A percentile compares a stretch with the other conserved stretches of the same genome.
Conservation (phyloP, 306 rosid species). For the Malus orientalis region DNA sequence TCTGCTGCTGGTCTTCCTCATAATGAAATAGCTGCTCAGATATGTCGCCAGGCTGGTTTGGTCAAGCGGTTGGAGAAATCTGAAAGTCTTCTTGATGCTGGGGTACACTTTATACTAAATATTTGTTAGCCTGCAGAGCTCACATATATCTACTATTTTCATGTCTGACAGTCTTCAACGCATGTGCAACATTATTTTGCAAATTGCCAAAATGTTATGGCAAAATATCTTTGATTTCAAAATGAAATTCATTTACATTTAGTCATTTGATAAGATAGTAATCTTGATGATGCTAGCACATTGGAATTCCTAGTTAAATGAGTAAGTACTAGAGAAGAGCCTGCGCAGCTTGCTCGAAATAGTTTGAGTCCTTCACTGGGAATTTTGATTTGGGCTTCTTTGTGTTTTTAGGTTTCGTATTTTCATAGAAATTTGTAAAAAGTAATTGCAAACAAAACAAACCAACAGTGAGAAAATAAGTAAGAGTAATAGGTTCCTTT, state of each 20-base stretch:
- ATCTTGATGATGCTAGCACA: neutral
- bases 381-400: neutral
- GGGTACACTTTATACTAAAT: slow-evolving; percentile 37
- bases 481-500: neutral
- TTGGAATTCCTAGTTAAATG: neutral
- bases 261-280: neutral
- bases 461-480: neutral
- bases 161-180: neutral
- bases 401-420: neutral
- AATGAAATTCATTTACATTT: neutral
- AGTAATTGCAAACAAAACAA: neutral
- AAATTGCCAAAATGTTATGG: neutral
- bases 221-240: neutral
- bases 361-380: neutral
- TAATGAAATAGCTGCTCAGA: slow-evolving; percentile 98
- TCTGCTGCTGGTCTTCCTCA: slow-evolving; percentile 99
- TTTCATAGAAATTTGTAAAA: neutral
- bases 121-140: neutral
- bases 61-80: slow-evolving; percentile 93
- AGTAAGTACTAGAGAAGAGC: neutral
- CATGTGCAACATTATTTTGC: neutral
- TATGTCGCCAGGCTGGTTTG: slow-evolving; percentile 99
- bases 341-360: neutral
- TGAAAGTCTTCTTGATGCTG: slow-evolving; percentile 64
- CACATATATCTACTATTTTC: neutral